These are phyloP conservation scores for Amyloporia xantha DNA, from an alignment of 768 basidiomycete genomes.

Conservation along the genomic window DNA sequence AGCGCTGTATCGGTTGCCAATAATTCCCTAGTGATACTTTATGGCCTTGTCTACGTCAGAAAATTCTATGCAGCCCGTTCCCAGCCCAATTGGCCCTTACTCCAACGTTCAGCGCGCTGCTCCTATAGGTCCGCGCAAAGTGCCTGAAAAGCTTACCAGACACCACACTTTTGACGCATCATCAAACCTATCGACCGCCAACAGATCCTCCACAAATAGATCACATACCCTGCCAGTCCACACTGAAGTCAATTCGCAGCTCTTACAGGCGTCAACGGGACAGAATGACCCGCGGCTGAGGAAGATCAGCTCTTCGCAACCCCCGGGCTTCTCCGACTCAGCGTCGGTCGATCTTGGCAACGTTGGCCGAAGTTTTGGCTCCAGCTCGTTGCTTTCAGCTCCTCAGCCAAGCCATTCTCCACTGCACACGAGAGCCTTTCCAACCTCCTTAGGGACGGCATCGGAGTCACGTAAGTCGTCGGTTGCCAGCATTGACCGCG, in stretches of 20 bases:
- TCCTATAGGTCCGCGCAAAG: background rate
- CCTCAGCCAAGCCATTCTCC: too few relatives aligned
- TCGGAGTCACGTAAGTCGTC: slow-evolving; percentile 17
- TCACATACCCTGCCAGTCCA: background rate
- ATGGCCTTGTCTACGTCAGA: background rate
- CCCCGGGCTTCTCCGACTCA: background rate
- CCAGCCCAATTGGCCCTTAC: too few relatives aligned
- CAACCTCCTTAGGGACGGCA: background rate
- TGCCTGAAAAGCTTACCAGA: slow-evolving; percentile 4
- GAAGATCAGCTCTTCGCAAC: slow-evolving; percentile 1
- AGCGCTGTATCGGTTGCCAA: background rate
- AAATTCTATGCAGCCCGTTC: background rate
- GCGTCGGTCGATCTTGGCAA: background rate
- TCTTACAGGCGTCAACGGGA: background rate
- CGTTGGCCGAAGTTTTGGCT: background rate
- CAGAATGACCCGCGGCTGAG: background rate
- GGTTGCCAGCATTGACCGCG: slow-evolving; percentile 16
- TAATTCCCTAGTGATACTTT: background rate
- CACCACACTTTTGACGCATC: background rate
- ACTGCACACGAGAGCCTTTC: background rate
- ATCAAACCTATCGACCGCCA: background rate
- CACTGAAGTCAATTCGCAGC: background rate
- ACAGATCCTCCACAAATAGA: background rate
- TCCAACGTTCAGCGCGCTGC: too few relatives aligned
- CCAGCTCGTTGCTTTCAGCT: slow-evolving; percentile 5